These are phyloP conservation scores for Rutstroemia sp. DNA, from an alignment of 2,329 filamentous ascomycete species.

Conservation along the genomic window DNA sequence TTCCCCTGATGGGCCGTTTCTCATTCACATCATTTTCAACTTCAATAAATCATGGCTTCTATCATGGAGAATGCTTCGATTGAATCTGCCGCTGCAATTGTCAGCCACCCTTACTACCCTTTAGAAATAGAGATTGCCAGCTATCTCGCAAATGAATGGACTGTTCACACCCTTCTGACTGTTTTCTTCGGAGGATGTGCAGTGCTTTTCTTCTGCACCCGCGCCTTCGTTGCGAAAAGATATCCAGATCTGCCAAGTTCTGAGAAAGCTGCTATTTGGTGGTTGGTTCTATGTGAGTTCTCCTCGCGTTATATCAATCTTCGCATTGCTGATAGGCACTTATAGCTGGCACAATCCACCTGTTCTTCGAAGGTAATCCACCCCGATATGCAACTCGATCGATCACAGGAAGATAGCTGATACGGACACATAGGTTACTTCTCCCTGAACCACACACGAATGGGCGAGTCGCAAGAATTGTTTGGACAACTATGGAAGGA, in stretches of 20 bases:
- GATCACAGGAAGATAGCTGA: neutral
- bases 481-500: slow-evolving; percentile 52
- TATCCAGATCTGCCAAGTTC: slow-evolving; percentile 43
- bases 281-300: slow-evolving; percentile 66
- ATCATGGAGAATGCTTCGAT: slow-evolving; percentile 18
- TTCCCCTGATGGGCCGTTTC: neutral
- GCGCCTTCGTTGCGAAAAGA: slow-evolving; percentile 42
- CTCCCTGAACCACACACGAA: slow-evolving; percentile 35
- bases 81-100: slow-evolving; percentile 13
- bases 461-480: slow-evolving; percentile 35
- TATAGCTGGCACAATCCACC: slow-evolving; percentile 26
- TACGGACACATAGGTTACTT: slow-evolving; percentile 36
- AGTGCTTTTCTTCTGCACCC: slow-evolving; percentile 50
- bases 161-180: slow-evolving; percentile 49
- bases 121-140: slow-evolving; percentile 51
- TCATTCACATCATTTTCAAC: neutral
- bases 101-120: slow-evolving; percentile 64
- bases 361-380: slow-evolving; percentile 29
- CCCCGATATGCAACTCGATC: neutral
- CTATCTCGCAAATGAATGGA: slow-evolving; percentile 60
- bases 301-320: neutral
- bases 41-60: slow-evolving; percentile 13
- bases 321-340: neutral
- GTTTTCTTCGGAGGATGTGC: slow-evolving; percentile 51
- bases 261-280: slow-evolving; percentile 57